Evolutionary conservation across 2,329 filamentous ascomycete genomes (phyloP).

Genomic region (Coniella lustricola): DNA sequence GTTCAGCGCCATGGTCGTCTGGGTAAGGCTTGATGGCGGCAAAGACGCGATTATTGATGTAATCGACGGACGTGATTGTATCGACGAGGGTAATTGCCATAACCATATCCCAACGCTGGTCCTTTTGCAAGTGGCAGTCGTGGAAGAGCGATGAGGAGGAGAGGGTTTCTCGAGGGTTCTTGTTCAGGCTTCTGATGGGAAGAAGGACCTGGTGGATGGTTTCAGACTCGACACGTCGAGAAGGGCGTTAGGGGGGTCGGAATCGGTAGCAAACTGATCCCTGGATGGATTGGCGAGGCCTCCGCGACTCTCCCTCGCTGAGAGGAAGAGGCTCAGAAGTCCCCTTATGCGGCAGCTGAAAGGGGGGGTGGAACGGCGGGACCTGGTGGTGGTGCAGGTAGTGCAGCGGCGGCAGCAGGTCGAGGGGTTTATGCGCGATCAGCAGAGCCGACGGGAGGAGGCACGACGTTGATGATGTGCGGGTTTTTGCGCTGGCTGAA

Average conservation of each 20-base stretch:
- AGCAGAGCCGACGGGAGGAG: conserved; percentile 46
- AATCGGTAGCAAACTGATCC: conserved; percentile 90
- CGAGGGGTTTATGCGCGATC: conserved; percentile 39
- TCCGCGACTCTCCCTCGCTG: conserved; percentile 98
- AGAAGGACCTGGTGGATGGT: not conserved
- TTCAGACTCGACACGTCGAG: conserved; percentile 19
- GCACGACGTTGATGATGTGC: conserved; percentile 60
- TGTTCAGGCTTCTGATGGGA: not conserved
- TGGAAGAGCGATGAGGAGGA: conserved; percentile 16
- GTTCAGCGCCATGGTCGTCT: conserved; percentile 22
- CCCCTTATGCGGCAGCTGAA: conserved; percentile 99
- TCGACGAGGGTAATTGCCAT: conserved; percentile 57
- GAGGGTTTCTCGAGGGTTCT: conserved; percentile 9
- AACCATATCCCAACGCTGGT: conserved; percentile 50
- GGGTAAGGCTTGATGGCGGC: conserved; percentile 26
- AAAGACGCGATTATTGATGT: conserved; percentile 41
- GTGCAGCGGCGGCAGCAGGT: conserved; percentile 46
- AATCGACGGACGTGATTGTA: conserved; percentile 43
- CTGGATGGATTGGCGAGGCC: conserved; percentile 87
- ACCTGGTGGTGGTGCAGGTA: conserved; percentile 36
- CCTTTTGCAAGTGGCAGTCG: conserved; percentile 16
- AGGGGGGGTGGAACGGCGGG: conserved; percentile 51
- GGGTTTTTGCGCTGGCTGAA: conserved; percentile 58
- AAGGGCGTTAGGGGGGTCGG: conserved; percentile 82
- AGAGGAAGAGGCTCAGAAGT: conserved; percentile 98